These are phyloP conservation scores for Plasmodium blacklocki DNA, from an alignment of 169 alveolate species.

Conservation along the genomic window DNA sequence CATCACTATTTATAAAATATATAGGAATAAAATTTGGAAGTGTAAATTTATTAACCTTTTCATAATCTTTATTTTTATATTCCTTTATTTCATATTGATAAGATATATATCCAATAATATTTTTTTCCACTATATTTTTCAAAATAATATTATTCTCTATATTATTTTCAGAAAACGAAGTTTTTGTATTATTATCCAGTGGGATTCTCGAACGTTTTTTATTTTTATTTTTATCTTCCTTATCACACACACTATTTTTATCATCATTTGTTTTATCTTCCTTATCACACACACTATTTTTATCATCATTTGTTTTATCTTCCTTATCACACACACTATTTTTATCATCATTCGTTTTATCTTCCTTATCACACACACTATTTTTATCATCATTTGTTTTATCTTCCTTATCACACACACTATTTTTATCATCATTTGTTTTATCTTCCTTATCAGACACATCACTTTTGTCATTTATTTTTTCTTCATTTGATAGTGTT, in stretches of 20 bases:
- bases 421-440: background rate
- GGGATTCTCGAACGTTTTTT: background rate
- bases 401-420: background rate
- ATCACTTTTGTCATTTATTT: background rate
- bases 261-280: background rate
- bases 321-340: background rate
- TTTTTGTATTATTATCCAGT: too few species aligned
- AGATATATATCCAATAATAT: constrained; percentile 40
- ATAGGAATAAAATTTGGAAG: constrained; percentile 63
- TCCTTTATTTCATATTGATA: constrained; percentile 37
- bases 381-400: background rate
- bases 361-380: background rate
- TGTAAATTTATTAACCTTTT: background rate
- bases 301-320: background rate
- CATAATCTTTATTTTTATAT: constrained; percentile 13
- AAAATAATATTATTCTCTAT: background rate
- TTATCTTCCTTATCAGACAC: background rate
- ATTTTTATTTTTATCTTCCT: background rate
- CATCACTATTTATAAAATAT: constrained; percentile 24
- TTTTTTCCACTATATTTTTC: background rate
- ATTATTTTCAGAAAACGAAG: background rate
- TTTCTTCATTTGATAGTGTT: background rate
- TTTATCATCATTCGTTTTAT: too few species aligned
- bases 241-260: background rate
- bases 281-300: background rate